A percentile compares a stretch with the other conserved stretches of the same genome.
phyloP scores from a whole-genome alignment of 345 rosid species.

The Lepidium didymum region DNA sequence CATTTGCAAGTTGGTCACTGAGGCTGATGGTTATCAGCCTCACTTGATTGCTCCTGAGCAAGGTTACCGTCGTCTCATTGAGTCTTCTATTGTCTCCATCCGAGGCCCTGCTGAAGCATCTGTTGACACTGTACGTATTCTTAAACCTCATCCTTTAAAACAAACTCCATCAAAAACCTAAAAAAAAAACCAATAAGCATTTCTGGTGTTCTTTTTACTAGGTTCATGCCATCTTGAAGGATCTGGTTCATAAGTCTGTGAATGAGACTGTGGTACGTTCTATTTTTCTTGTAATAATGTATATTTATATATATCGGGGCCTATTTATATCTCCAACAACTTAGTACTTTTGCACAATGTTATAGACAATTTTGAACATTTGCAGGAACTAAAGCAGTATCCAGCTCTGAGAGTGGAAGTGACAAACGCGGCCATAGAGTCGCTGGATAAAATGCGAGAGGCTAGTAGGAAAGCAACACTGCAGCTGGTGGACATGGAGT shows the following conservation, averaged over 20 bases:
- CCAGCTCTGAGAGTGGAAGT: constrained; percentile 95
- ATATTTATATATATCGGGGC: neutral
- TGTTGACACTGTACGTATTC: constrained; percentile 85
- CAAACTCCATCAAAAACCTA: neutral
- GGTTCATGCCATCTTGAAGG: constrained; percentile 94
- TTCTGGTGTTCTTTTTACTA: constrained; percentile 8
- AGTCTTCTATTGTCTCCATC: constrained; percentile 75
- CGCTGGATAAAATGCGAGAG: constrained; percentile 87
- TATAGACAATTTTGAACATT: constrained; percentile 12
- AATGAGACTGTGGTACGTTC: constrained; percentile 72
- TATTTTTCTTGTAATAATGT: neutral
- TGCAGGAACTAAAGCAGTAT: constrained; percentile 92
- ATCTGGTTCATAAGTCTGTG: constrained; percentile 90
- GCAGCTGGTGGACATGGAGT: constrained; percentile 93
- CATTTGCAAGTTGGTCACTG: constrained; percentile 89
- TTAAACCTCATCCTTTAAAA: constrained; percentile 1
- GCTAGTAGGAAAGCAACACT: constrained; percentile 87
- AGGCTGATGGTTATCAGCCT: constrained; percentile 99
- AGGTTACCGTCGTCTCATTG: constrained; percentile 98
- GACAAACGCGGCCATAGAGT: constrained; percentile 79
- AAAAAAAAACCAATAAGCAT: neutral
- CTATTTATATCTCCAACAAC: neutral
- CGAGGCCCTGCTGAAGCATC: constrained; percentile 99
- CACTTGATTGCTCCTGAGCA: constrained; percentile 99
- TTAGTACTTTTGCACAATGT: neutral